A percentile compares a stretch with the other conserved stretches of the same genome.
Conservation (phyloP, 2,329 filamentous ascomycete genomes). For the Colletotrichum paranaense region DNA sequence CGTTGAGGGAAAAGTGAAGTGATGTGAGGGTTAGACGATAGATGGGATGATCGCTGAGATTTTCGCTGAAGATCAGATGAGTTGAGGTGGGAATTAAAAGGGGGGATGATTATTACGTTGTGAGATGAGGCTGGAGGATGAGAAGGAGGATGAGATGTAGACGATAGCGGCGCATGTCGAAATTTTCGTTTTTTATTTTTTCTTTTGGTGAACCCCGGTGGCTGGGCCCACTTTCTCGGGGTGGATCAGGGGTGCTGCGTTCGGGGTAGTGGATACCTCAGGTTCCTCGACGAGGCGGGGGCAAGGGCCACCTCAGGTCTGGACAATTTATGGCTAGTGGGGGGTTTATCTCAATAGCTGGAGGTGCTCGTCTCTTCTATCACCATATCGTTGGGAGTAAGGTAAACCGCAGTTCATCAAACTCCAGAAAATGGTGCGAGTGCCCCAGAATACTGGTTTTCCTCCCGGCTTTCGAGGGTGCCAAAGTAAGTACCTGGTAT, state of each 20-base stretch:
- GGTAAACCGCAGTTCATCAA: too few species aligned
- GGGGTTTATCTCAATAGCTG: neutral
- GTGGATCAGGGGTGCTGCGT: constrained; percentile 32
- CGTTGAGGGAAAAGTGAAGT: neutral
- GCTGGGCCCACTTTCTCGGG: constrained; percentile 32
- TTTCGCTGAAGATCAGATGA: constrained; percentile 3
- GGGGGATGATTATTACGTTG: neutral
- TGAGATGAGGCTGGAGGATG: constrained; percentile 9
- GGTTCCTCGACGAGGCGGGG: neutral
- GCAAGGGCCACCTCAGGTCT: too few species aligned
- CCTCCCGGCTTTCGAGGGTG: too few species aligned
- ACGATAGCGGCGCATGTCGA: constrained; percentile 8
- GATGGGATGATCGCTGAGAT: neutral
- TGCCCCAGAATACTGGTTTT: too few species aligned
- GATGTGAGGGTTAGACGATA: neutral
- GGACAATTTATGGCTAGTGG: neutral
- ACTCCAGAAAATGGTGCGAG: too few species aligned
- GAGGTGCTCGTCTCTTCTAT: too few species aligned
- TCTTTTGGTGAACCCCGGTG: constrained; percentile 18
- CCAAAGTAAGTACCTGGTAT: neutral
- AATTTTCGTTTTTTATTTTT: constrained; percentile 33
- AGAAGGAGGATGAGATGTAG: constrained; percentile 6
- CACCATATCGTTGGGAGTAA: too few species aligned
- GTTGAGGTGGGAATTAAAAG: constrained; percentile 1
- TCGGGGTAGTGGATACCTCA: constrained; percentile 32